Percentiles rank a stretch among this genome's conserved stretches.
Conservation (phyloP, 2,329 filamentous ascomycete genomes). For the Leptographium procerum region DNA sequence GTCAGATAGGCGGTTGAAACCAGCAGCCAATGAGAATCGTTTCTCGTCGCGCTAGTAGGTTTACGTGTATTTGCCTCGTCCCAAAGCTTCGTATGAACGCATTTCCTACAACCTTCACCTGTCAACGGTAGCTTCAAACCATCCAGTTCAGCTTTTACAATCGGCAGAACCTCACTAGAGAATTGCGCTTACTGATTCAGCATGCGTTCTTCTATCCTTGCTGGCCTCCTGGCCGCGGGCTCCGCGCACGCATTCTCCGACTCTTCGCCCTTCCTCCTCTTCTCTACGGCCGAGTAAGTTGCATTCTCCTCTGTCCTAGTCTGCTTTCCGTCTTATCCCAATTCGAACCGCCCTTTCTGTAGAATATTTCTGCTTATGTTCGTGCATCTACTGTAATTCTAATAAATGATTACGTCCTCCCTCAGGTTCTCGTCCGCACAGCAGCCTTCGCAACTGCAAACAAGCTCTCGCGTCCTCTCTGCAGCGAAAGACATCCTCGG, state of each 20-base stretch:
- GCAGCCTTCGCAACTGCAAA: slow-evolving; percentile 35
- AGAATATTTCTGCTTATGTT: not conserved
- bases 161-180: not conserved
- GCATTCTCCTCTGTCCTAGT: not conserved
- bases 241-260: slow-evolving; percentile 65
- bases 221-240: slow-evolving; percentile 41
- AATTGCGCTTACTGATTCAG: not conserved
- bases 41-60: not conserved
- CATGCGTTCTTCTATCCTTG: slow-evolving; percentile 45
- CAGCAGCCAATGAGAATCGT: not conserved
- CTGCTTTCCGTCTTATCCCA: too few relatives aligned
- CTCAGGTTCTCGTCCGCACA: slow-evolving; percentile 20
- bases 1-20: not conserved
- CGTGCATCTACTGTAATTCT: not conserved
- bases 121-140: not conserved
- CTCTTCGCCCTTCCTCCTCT: slow-evolving; percentile 79
- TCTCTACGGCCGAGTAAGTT: slow-evolving; percentile 72
- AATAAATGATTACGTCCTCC: not conserved
- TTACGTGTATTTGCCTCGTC: slow-evolving; percentile 2
- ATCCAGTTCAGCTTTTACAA: not conserved
- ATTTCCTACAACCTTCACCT: not conserved
- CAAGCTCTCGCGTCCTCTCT: slow-evolving; percentile 30
- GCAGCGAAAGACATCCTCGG: slow-evolving; percentile 42
- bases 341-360: not conserved
- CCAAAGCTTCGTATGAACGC: not conserved